These are phyloP conservation scores for Vanderwaltozyma tropicalis DNA, from an alignment of 805 yeast genomes.

Conservation along the genomic window DNA sequence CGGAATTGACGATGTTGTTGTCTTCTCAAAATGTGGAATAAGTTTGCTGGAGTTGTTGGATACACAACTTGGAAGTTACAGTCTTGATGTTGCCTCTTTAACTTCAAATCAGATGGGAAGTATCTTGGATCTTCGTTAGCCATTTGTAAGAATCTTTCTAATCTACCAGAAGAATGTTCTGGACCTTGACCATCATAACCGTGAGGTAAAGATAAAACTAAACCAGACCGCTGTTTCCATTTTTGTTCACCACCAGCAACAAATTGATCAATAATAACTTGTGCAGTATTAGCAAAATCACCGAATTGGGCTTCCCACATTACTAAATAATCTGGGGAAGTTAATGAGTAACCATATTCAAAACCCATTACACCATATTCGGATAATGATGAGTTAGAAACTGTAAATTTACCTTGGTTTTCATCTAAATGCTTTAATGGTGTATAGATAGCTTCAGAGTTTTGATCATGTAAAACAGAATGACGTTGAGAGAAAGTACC, in stretches of 20 bases:
- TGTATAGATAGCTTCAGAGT: constrained; percentile 68
- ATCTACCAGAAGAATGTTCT: constrained; percentile 96
- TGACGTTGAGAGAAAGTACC: constrained; percentile 99
- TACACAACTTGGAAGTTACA: constrained; percentile 96
- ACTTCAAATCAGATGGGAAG: constrained; percentile 83
- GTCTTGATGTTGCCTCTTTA: constrained; percentile 97
- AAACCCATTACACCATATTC: constrained; percentile 99
- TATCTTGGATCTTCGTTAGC: constrained; percentile 91
- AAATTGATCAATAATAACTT: constrained; percentile 94
- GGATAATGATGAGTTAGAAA: constrained; percentile 89
- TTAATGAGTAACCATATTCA: constrained; percentile 96
- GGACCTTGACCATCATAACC: constrained; percentile 99
- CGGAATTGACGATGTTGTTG: constrained; percentile 99
- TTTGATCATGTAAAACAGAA: constrained; percentile 94
- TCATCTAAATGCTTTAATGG: constrained; percentile 76
- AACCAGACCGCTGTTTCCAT: constrained; percentile 98
- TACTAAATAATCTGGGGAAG: constrained; percentile 93
- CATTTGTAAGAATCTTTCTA: constrained; percentile 91
- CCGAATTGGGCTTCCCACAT: constrained; percentile 99
- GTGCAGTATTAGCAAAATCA: constrained; percentile 99
- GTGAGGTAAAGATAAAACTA: constrained; percentile 91
- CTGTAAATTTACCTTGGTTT: constrained; percentile 76
- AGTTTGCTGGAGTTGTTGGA: constrained; percentile 94
- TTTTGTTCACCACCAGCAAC: constrained; percentile 93
- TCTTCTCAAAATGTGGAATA: constrained; percentile 95